A percentile compares a stretch with the other conserved stretches of the same genome.
These are phyloP conservation scores for Fusarium redolens DNA, from an alignment of 2,329 filamentous ascomycete species.

Conservation along the genomic window DNA sequence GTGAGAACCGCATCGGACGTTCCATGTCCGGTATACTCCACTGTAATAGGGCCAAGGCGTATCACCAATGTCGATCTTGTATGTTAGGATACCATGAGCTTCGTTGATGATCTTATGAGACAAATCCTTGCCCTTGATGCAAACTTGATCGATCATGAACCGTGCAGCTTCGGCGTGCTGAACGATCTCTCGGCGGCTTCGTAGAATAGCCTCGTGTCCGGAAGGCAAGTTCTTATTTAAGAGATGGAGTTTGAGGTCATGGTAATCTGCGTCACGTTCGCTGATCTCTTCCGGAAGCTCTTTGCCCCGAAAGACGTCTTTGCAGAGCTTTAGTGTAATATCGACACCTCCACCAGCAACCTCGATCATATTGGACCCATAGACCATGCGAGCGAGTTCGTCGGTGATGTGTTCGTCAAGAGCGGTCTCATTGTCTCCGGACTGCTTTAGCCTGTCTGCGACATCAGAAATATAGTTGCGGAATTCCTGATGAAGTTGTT, in stretches of 20 bases:
- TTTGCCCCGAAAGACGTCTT: neutral
- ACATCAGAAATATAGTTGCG: neutral
- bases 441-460: neutral
- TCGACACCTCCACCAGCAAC: neutral
- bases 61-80: neutral
- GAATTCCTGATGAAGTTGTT: neutral
- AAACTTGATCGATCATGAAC: constrained; percentile 29
- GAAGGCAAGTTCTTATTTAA: neutral
- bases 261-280: neutral
- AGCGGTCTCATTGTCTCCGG: neutral
- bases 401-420: neutral
- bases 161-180: constrained; percentile 25
- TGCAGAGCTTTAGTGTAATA: neutral
- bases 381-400: neutral
- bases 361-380: constrained; percentile 23
- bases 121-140: constrained; percentile 5
- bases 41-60: constrained; percentile 17
- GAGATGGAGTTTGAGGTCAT: neutral
- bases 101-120: constrained; percentile 37
- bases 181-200: constrained; percentile 9
- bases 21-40: constrained; percentile 41
- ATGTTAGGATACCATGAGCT: constrained; percentile 39
- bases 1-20: constrained; percentile 17
- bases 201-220: neutral
- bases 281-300: neutral